Evolutionary conservation across 2,329 filamentous ascomycete species (phyloP), one percentile per base, ranked within the genome.

Genomic region (Scedosporium aurantiacum): DNA sequence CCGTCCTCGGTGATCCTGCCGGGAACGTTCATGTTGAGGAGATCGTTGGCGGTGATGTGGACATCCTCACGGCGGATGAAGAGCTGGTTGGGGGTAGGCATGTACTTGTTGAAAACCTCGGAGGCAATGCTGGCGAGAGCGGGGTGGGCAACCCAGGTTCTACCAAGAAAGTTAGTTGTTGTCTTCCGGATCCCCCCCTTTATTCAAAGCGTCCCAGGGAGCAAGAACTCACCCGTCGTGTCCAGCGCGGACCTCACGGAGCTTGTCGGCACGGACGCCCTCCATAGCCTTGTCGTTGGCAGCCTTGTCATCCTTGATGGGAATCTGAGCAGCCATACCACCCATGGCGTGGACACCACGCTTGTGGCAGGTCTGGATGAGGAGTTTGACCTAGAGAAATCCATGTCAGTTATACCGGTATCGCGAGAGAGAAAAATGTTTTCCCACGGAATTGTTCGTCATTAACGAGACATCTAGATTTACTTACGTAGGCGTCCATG

Each of bases 291-390:
- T 87, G 70, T 96, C 91, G 76, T 97, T 97, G 72, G 92, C 93
- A 57, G 83, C 85, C 68, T 87, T 84, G 76, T 97, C 89, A 73
- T 94, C 89, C 82, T 97, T 97, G 81, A 97, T 97, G 64, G 94
- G 94, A 71, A 99, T 99, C 77, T 97, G 94, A 45, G 94, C 94
- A 2, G 93, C 93, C 94, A 99, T 97, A 66, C 94, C 94, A 68
- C 94, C 87, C 94, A 97, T 97, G 66, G 94, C 94, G 76, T 97
- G 94, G n/a, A 97, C 94, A 61, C 92, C 91, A 68, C 94, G 88
- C 73, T 87, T 88, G 76, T 99, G 94, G 81, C 94, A 99, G 62
- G 94, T 97, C 83, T 97, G 93, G 78, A 99, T 97, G 66, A 99
- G 84, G 47, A 97, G 86, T 77, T 94, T 95, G 70, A 97, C 79